Evolutionary conservation across 2,329 filamentous ascomycete species (phyloP).

Genomic region (Venturia pyrina): DNA sequence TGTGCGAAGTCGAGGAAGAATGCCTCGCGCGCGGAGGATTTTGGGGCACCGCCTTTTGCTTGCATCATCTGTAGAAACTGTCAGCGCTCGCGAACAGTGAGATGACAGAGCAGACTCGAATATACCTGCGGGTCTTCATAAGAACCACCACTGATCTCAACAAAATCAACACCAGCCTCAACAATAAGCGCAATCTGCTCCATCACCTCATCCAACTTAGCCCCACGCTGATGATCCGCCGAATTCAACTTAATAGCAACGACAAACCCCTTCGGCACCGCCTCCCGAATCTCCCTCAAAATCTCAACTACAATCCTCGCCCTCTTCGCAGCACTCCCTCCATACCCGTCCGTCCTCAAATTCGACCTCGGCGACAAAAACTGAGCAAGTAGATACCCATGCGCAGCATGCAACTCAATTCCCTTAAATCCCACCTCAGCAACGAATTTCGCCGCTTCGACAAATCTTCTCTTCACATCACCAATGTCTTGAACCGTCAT

Average conservation of each 20-base stretch:
- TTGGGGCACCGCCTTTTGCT: constrained; percentile 13
- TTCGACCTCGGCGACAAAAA: constrained; percentile 26
- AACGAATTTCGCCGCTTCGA: constrained; percentile 38
- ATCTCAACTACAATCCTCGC: constrained; percentile 47
- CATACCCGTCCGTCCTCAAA: constrained; percentile 40
- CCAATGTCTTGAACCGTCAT: constrained; percentile 20
- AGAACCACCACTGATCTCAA: constrained; percentile 51
- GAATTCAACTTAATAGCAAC: constrained; percentile 5
- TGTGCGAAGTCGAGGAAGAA: constrained; percentile 54
- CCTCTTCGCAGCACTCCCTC: constrained; percentile 41
- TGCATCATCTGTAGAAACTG: constrained; percentile 5
- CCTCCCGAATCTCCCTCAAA: constrained; percentile 25
- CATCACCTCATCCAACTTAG: not conserved
- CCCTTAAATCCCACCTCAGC: constrained; percentile 45
- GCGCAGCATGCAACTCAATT: constrained; percentile 36
- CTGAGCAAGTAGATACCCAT: constrained; percentile 28
- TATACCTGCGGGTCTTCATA: constrained; percentile 33
- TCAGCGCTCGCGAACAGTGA: not conserved
- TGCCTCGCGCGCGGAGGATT: constrained; percentile 45
- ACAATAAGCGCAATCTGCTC: constrained; percentile 36
- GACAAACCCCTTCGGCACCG: constrained; percentile 16
- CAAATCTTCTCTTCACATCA: constrained; percentile 31
- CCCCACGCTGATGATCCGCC: not conserved
- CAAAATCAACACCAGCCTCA: constrained; percentile 44
- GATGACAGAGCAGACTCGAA: not conserved